phyloP scores from a whole-genome alignment of 1,284 basidiomycete genomes.

The Cutaneotrichosporon cyanovorans region DNA sequence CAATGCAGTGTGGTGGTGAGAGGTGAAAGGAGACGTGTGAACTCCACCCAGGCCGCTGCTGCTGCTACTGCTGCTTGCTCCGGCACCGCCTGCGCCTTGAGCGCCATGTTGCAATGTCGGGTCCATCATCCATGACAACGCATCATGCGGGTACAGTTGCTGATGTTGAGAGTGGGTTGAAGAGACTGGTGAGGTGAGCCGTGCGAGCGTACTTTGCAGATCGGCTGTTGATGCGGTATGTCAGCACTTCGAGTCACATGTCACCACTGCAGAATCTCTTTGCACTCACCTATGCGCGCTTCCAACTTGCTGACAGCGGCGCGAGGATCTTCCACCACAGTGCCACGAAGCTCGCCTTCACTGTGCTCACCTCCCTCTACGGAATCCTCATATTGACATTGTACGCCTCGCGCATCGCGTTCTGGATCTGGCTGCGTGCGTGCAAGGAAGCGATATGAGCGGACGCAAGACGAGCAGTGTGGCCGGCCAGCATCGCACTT shows the following conservation, averaged over 20 bases:
- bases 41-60: too few relatives aligned
- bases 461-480: conserved; percentile 16
- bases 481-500: conserved; percentile 19
- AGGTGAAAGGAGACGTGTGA: too few relatives aligned
- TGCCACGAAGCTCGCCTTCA: not conserved
- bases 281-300: conserved; percentile 28
- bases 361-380: not conserved
- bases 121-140: not conserved
- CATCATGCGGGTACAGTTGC: not conserved
- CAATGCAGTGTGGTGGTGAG: too few relatives aligned
- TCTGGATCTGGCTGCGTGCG: conserved; percentile 30
- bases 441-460: conserved; percentile 16
- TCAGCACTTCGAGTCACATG: conserved; percentile 1
- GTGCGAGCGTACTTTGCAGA: conserved; percentile 11
- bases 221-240: conserved; percentile 17
- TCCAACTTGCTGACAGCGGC: conserved; percentile 25
- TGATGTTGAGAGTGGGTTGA: not conserved
- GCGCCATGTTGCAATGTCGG: not conserved
- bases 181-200: not conserved
- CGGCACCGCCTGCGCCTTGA: too few relatives aligned
- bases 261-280: not conserved
- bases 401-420: conserved; percentile 29
- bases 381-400: conserved; percentile 22
- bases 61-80: too few relatives aligned
- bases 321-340: conserved; percentile 3